A percentile compares a stretch with the other conserved stretches of the same genome.
Conservation (phyloP, 2,329 filamentous ascomycete genomes). For the Coleophoma crateriformis region DNA sequence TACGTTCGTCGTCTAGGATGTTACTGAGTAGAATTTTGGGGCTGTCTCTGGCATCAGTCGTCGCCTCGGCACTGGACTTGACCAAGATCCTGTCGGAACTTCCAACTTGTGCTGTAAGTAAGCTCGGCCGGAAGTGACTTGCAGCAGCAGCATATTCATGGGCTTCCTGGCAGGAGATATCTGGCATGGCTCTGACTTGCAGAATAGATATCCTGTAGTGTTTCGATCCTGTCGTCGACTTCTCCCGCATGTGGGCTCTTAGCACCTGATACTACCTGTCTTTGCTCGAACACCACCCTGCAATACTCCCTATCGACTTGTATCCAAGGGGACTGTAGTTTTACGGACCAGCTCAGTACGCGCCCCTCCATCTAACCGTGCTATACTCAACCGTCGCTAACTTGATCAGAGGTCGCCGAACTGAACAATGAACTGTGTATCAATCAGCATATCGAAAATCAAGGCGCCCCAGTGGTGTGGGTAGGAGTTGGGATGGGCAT, state of each 20-base stretch:
- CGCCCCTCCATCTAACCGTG: not conserved
- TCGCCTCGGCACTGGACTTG: not conserved
- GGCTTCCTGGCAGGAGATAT: too few relatives aligned
- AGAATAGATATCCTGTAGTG: not conserved
- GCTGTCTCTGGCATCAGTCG: not conserved
- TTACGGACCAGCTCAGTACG: not conserved
- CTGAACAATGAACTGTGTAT: not conserved
- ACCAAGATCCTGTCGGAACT: not conserved
- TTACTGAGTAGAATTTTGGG: not conserved
- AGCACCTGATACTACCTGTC: not conserved
- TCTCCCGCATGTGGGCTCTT: not conserved
- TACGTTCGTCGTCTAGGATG: not conserved
- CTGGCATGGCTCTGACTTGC: too few relatives aligned
- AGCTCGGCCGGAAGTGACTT: too few relatives aligned
- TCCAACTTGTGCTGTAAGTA: not conserved
- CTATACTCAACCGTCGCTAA: not conserved
- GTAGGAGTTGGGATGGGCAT: not conserved
- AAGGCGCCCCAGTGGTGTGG: not conserved
- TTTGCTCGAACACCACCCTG: not conserved
- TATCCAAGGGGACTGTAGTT: not conserved
- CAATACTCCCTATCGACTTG: not conserved
- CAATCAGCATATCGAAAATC: not conserved
- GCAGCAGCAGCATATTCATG: too few relatives aligned
- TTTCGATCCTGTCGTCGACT: not conserved
- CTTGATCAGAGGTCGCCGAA: not conserved